Percentiles rank a stretch among this genome's conserved stretches.
Conservation (phyloP, 2,329 filamentous ascomycete genomes). For the Cladobotryum protrusum region DNA sequence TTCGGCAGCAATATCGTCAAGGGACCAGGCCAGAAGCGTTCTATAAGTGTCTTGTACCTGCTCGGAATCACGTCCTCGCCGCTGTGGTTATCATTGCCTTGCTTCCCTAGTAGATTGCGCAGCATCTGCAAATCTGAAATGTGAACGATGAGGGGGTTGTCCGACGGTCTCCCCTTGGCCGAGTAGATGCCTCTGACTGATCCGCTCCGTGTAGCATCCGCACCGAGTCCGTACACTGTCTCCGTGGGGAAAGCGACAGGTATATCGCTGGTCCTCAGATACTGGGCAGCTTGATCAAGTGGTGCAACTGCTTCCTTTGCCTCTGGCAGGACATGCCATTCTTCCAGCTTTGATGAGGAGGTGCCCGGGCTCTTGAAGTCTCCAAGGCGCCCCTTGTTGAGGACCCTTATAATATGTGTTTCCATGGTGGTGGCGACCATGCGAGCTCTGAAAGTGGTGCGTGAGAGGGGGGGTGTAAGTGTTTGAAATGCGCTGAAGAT, state of each 20-base stretch:
- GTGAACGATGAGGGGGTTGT: slow-evolving; percentile 95
- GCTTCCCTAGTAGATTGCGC: slow-evolving; percentile 47
- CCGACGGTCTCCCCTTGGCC: slow-evolving; percentile 82
- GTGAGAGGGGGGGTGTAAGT: slow-evolving; percentile 22
- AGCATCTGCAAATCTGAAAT: slow-evolving; percentile 76
- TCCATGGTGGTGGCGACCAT: slow-evolving; percentile 25
- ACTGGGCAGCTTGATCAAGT: slow-evolving; percentile 59
- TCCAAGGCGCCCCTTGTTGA: slow-evolving; percentile 27
- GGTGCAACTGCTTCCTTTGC: slow-evolving; percentile 27
- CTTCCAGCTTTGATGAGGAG: slow-evolving; percentile 29
- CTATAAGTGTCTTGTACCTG: slow-evolving; percentile 73
- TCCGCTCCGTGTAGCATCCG: slow-evolving; percentile 79
- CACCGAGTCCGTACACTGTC: slow-evolving; percentile 95
- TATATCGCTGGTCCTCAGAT: slow-evolving; percentile 57
- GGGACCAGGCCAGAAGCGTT: slow-evolving; percentile 88
- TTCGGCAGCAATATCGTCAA: slow-evolving; percentile 84
- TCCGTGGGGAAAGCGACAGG: slow-evolving; percentile 96
- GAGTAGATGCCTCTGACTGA: slow-evolving; percentile 89
- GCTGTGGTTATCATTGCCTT: slow-evolving; percentile 35
- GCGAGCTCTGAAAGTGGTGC: not conserved
- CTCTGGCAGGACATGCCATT: slow-evolving; percentile 35
- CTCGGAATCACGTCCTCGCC: slow-evolving; percentile 50
- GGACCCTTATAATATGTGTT: slow-evolving; percentile 34
- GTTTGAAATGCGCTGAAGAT: slow-evolving; percentile 10
- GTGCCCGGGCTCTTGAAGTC: slow-evolving; percentile 25